Conservation (phyloP, 768 basidiomycete species). For the Clavaria fumosa region DNA sequence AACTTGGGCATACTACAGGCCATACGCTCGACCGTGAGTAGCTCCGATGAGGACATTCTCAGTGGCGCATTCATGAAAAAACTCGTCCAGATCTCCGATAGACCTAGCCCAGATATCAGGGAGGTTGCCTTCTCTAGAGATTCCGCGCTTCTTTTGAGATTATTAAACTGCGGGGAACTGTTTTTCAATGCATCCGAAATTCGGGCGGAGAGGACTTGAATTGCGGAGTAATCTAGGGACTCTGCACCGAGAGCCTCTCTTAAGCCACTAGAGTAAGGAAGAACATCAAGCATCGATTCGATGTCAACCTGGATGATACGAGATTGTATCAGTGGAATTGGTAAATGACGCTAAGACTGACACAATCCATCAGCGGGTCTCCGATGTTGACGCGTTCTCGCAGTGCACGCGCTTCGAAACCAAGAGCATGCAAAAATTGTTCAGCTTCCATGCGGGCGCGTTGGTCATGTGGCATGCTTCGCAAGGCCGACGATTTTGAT, state of each 20-base stretch:
- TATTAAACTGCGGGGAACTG: conserved; percentile 20
- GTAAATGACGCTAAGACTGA: too few species aligned
- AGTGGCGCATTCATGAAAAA: conserved; percentile 20
- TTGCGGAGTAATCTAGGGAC: conserved; percentile 49
- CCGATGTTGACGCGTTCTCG: too few species aligned
- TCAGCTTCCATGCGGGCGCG: too few species aligned
- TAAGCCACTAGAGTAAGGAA: conserved; percentile 28
- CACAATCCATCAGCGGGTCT: too few species aligned
- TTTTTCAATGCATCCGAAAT: conserved; percentile 28
- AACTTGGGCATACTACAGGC: conserved; percentile 11
- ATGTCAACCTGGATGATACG: conserved; percentile 18
- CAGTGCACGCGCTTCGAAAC: too few species aligned
- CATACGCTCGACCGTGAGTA: conserved; percentile 14
- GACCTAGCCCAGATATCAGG: conserved; percentile 54
- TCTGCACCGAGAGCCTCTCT: conserved; percentile 22
- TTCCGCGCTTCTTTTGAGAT: conserved; percentile 19
- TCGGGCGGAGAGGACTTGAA: conserved; percentile 43
- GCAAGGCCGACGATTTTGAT: too few species aligned
- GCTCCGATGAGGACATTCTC: conserved; percentile 5
- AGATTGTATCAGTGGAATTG: too few species aligned
- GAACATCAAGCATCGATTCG: conserved; percentile 20
- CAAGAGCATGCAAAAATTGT: too few species aligned
- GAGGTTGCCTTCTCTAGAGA: conserved; percentile 34
- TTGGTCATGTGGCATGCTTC: too few species aligned
- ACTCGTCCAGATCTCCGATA: conserved; percentile 56